Base-by-base conservation (phyloP, 441 rosid genomes). In the Breynia disticha region DNA sequence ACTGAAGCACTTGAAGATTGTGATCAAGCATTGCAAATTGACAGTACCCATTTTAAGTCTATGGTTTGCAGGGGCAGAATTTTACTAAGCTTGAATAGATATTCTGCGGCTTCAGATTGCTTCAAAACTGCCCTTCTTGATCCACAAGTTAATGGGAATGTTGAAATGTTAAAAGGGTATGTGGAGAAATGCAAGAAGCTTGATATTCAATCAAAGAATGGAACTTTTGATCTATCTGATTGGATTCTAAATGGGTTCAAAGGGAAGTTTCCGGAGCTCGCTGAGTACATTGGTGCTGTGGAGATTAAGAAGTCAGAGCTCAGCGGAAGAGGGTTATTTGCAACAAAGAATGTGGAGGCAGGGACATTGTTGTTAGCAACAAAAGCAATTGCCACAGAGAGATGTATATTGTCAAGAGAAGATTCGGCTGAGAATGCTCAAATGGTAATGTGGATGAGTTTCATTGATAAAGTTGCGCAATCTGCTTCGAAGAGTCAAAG, bases 241-340 rank as follows among this genome's bases (percentile, higher is more conserved):
- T 91, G 98, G 98, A 74, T 82, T 44, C 62, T 76, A 16, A 68
- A 57, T 67, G 78, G 86, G 78, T 84, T 80, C 64, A 73, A 70
- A 0, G 87, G 89, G 7, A 83, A 67, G 46, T 63, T 56, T 5
- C 98, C 94, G 0, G 91, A 91, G 28, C 75, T 91, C 13, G 86
- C 91, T 14, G 97, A 88, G 72, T 86, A 64, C 58, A 67, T 82
- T 46, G 95, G 98, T 12, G 54, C 80, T 0, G 70, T 77, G 21
- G 64, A 70, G 76, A 76, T 88, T 42, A 78, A 55, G 67, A 76
- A 59, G 60, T 91, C 95, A 28, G 83, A 76, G 48, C 61, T 73
- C 43, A 77, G 91, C 54, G 98, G 98, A 48, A 81, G 97, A 63
- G 98, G 97, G 20, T 57, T 91, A 46, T 91, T 84, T 49, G 89